phyloP scores from a whole-genome alignment of 2,329 filamentous ascomycete species.

The Gremmenia infestans region DNA sequence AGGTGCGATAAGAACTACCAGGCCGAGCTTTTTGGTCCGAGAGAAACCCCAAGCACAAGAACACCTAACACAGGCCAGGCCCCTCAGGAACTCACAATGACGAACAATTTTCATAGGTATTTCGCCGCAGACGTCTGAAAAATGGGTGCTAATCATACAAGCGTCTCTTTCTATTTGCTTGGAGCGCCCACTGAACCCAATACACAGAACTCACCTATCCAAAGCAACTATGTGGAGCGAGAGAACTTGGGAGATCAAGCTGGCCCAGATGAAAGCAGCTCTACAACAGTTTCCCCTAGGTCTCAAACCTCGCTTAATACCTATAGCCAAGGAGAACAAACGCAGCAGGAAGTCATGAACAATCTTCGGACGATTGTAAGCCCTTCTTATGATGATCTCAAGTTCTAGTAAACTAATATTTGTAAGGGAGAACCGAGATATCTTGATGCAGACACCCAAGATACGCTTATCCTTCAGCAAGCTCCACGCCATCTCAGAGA shows the following conservation, averaged over 20 bases:
- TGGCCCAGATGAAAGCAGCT: neutral
- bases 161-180: neutral
- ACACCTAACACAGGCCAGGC: constrained; percentile 5
- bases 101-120: constrained; percentile 13
- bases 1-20: constrained; percentile 13
- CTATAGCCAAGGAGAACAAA: constrained; percentile 3
- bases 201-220: neutral
- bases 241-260: neutral
- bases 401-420: neutral
- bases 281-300: neutral
- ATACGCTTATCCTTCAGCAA: constrained; percentile 5
- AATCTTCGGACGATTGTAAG: constrained; percentile 7
- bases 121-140: neutral
- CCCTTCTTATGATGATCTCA: neutral
- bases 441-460: constrained; percentile 12
- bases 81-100: constrained; percentile 4
- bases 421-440: constrained; percentile 10
- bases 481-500: neutral
- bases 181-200: neutral
- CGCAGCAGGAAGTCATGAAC: constrained; percentile 1
- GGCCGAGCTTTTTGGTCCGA: constrained; percentile 16
- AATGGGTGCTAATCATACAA: neutral
- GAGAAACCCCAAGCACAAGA: constrained; percentile 6
- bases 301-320: neutral
- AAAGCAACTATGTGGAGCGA: neutral